Evolutionary conservation across 768 basidiomycete species (phyloP), one percentile per base, ranked within the genome.

Genomic region (Lentinula sp.): DNA sequence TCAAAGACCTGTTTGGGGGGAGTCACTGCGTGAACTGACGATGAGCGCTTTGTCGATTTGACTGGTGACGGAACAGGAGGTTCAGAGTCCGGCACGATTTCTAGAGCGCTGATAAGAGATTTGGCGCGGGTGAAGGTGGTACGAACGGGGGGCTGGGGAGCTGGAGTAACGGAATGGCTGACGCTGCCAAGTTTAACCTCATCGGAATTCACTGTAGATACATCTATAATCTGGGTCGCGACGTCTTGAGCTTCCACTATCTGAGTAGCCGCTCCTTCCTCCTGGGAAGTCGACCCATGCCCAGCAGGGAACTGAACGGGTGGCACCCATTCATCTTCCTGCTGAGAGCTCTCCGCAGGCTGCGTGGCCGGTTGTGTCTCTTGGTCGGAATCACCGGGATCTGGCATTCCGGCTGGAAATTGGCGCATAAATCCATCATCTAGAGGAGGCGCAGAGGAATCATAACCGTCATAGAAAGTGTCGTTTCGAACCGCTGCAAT

Each of bases 21-120:
- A n/a, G 57, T 23, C 3, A 13, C 32, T 12, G 18, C 41, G 16
- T 37, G 18, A 39, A 35, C 37, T 15, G 57, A 35, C 10, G 28
- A n/a, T 13, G 33, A 36, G 35, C 16, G 57, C n/a, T 35, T 20
- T 4, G 10, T 28, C 15, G 32, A 33, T 28, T 33, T 6, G 16
- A 6, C 50, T 50, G 57, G 57, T 15, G 57, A 59, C 8, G 57
- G 43, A 33, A 39, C 18, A 35, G 57, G 35, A 56, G 53, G 52
- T 36, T 61, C 60, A 12, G 60, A 61, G 16, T 61, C 60, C 35
- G 60, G 60, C 2, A 55, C 60, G 18, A 55, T 55, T 2, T 61
- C 59, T 13, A 28, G 6, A 35, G 36, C 36, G 37, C 43, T 12
- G n/a, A n/a, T 37, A 15, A 23, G 20, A 23, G 48, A 20, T 49